phyloP scores from a whole-genome alignment of 495 filamentous ascomycete genomes.

The Beverwykella pulmonaria region DNA sequence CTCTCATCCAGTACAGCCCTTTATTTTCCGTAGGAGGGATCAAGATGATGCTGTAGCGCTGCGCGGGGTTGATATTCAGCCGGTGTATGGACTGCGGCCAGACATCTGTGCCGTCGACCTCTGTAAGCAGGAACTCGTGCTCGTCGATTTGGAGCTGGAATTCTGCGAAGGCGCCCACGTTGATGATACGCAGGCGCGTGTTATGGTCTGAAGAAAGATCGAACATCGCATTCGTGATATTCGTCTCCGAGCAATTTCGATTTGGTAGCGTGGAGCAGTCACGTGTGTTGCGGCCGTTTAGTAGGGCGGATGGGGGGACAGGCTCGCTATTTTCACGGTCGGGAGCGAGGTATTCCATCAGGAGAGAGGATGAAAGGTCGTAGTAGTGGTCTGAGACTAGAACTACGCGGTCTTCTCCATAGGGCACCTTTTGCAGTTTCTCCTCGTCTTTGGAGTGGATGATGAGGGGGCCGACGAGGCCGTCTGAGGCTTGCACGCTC shows the following conservation, averaged over 20 bases:
- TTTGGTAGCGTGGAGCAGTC: slow-evolving; percentile 54
- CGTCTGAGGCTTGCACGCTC: slow-evolving; percentile 49
- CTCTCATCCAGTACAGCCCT: slow-evolving; percentile 60
- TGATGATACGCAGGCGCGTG: slow-evolving; percentile 44
- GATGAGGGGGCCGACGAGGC: slow-evolving; percentile 60
- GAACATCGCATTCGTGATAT: slow-evolving; percentile 28
- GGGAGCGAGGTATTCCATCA: slow-evolving; percentile 54
- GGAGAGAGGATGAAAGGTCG: slow-evolving; percentile 53
- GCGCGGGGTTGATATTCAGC: slow-evolving; percentile 43
- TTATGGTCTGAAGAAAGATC: slow-evolving; percentile 35
- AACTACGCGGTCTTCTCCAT: slow-evolving; percentile 57
- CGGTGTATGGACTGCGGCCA: slow-evolving; percentile 36
- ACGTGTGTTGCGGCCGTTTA: slow-evolving; percentile 63
- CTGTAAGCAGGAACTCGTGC: slow-evolving; percentile 34
- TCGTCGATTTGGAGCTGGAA: slow-evolving; percentile 40
- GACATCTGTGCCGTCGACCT: slow-evolving; percentile 37
- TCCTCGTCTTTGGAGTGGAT: slow-evolving; percentile 55
- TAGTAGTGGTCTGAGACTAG: slow-evolving; percentile 64
- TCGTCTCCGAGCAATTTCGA: slow-evolving; percentile 48
- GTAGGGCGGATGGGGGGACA: slow-evolving; percentile 44
- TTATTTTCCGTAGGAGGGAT: slow-evolving; percentile 32
- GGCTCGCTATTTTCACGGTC: slow-evolving; percentile 53
- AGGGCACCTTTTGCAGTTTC: slow-evolving; percentile 47
- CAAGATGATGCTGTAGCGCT: slow-evolving; percentile 46
- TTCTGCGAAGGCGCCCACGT: slow-evolving; percentile 38